Evolutionary conservation across 805 yeast species (phyloP).

Genomic region (Saturnispora galanensis): DNA sequence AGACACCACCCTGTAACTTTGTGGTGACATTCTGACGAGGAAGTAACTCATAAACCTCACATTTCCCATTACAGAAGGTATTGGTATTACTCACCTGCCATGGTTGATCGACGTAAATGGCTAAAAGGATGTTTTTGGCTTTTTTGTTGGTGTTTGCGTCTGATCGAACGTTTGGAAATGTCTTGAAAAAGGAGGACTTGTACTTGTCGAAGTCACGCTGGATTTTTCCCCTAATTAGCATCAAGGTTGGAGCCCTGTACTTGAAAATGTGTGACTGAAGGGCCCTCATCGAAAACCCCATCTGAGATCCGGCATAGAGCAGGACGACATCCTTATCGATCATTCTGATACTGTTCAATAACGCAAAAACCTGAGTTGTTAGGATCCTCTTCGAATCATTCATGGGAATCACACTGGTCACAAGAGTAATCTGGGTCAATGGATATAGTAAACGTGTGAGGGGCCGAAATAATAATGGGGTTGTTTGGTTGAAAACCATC

Average conservation of each 20-base stretch:
- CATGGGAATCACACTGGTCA: too few species aligned
- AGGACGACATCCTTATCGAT: slow-evolving; percentile 42
- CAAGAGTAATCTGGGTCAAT: slow-evolving; percentile 17
- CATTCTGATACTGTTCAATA: slow-evolving; percentile 31
- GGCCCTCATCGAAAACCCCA: slow-evolving; percentile 83
- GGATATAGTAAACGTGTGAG: slow-evolving; percentile 34
- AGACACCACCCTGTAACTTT: slow-evolving; percentile 31
- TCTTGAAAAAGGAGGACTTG: slow-evolving; percentile 33
- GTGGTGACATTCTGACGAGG: slow-evolving; percentile 52
- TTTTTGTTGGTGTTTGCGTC: too few species aligned
- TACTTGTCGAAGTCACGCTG: slow-evolving; percentile 40
- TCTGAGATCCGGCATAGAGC: slow-evolving; percentile 61
- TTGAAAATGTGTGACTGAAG: slow-evolving; percentile 76
- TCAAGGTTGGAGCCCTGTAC: slow-evolving; percentile 81
- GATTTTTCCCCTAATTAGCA: slow-evolving; percentile 58
- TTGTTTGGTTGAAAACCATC: slow-evolving; percentile 12
- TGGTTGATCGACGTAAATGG: slow-evolving; percentile 30
- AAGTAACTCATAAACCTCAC: slow-evolving; percentile 53
- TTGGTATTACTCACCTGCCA: slow-evolving; percentile 71
- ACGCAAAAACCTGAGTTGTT: slow-evolving; percentile 28
- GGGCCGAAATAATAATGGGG: slow-evolving; percentile 38
- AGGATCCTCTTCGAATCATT: slow-evolving; percentile 24
- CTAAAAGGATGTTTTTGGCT: slow-evolving; percentile 11
- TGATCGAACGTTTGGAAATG: not conserved
- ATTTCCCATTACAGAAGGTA: slow-evolving; percentile 54